Evolutionary conservation across 768 basidiomycete genomes (phyloP).

Genomic region (Phylloporus rhodoxanthus): DNA sequence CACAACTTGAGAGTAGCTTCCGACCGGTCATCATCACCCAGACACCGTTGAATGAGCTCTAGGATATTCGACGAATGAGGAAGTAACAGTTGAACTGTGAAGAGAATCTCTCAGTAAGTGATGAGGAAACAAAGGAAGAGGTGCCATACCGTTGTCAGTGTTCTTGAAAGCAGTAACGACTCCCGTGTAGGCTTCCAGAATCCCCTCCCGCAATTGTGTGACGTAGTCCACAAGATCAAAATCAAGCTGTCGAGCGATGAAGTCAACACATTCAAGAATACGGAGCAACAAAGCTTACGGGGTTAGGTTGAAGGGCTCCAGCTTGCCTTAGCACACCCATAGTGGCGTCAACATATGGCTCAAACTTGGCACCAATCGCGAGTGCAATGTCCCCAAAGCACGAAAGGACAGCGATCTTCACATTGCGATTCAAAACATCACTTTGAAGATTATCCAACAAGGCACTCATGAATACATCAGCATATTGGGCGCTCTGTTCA

Average conservation of each 20-base stretch:
- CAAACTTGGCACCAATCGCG: constrained; percentile 80
- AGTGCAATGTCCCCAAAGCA: constrained; percentile 97
- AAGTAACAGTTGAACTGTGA: constrained; percentile 40
- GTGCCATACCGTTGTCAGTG: constrained; percentile 59
- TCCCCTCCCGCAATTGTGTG: constrained; percentile 82
- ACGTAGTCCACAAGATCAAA: constrained; percentile 93
- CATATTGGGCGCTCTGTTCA: constrained; percentile 76
- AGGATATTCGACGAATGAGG: constrained; percentile 70
- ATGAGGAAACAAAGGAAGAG: neutral
- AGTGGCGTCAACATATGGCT: constrained; percentile 83
- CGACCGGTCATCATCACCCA: constrained; percentile 76
- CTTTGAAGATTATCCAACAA: constrained; percentile 88
- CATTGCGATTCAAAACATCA: constrained; percentile 83
- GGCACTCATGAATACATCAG: constrained; percentile 85
- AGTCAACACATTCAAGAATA: neutral
- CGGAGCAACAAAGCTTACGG: constrained; percentile 44
- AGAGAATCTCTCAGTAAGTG: constrained; percentile 1
- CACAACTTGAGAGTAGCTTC: constrained; percentile 70
- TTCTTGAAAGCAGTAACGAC: constrained; percentile 88
- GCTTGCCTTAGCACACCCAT: constrained; percentile 92
- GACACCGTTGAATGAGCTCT: constrained; percentile 72
- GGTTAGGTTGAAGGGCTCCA: constrained; percentile 79
- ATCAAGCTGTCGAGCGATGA: constrained; percentile 50
- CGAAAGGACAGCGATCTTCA: constrained; percentile 93
- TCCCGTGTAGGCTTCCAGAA: constrained; percentile 94